Base-by-base conservation (phyloP, 169 alveolate genomes). In the Cryptosporidium viatorum region DNA sequence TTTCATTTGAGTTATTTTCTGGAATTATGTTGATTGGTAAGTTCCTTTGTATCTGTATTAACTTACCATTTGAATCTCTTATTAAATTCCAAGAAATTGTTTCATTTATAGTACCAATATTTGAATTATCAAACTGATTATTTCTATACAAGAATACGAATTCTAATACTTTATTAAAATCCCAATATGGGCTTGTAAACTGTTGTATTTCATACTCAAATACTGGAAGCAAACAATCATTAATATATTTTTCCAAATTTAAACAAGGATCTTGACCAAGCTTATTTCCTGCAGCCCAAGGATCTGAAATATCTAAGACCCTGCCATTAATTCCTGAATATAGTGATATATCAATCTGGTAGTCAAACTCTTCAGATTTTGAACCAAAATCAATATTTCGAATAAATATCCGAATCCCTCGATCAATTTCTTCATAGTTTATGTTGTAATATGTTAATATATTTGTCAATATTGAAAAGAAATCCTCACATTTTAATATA, bases 271-370 rank as follows among this genome's bases (percentile, higher is more conserved):
- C 48, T 14, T 51, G 43, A 29, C 80, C 89, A n/a, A 62, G 21
- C 31, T 41, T 37, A 8, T 45, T 70, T 8, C 89, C 89, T 10
- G 55, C 89, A n/a, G 80, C 89, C 89, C 89, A 80, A 10, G 89
- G 80, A 31, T 65, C 89, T 1, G 55, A 16, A 9, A n/a, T 10
- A 43, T 59, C 67, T 45, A 80, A 39, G 4, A 65, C 23, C 10
- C 59, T 16, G 7, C 89, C 89, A 62, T 80, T 65, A 16, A 80
- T 60, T n/a, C 89, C 89, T 4, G 75, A 80, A 80, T 26, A 80
- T 10, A 80, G 0, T 26, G 89, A 59, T 29, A 80, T 7, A 29
- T 80, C 55, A 7, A 80, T 65, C 8, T 39, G 33, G 35, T 67
- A 80, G 1, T 65, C 50, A 10, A 26, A n/a, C 3, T n/a, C 70